Base-by-base conservation (phyloP, 2,329 filamentous ascomycete genomes). In the Phoma herbarum region DNA sequence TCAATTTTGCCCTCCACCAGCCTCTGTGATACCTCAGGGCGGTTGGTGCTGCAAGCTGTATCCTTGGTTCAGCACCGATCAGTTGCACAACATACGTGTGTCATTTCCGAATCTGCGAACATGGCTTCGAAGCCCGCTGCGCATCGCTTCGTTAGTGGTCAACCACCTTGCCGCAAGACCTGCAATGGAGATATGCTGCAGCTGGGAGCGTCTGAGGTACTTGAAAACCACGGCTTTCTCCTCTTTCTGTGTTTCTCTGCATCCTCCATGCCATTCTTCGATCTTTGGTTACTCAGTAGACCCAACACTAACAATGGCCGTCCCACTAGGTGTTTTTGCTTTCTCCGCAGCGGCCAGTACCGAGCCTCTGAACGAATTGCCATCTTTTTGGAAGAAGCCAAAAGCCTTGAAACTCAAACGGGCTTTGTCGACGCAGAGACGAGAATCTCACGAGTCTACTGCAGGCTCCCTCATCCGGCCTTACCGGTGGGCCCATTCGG, bases 261-360 rank as follows among this genome's bases (percentile, higher is more conserved):
- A 59, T 67, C 62, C 68, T 57, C 41, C 45, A 50, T 57, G 52
- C 28, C 52, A 28, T 43, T 35, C 52, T 31, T 44, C 33, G 35
- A 46, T 16, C 45, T 55, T 49, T 43, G 29, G 41, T 49, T 43
- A 44, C 54, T 41, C 26, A 39, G 12, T 31, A 51, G 51, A 37
- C 47, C 49, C 60, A 26, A 68, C 62, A 70, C 76, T 78, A 65
- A 78, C 71, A 68, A 78, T 78, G 76, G 58, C 66, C 60, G 68
- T 76, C 61, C 75, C 75, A 23, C 51, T 78, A 77, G 76, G 76
- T 65, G 72, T 75, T 52, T 62, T 77, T 65, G 72, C 68, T 65
- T 69, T 76, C 44, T 72, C 74, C 42, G 69, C 73, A 57, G 70
- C 69, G 62, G 70, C 72, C 49, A 74, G 71, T 66, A 70, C 72